A percentile compares a stretch with the other conserved stretches of the same genome.
phyloP scores from a whole-genome alignment of 2,329 filamentous ascomycete genomes.

The Hypoxylon sp. region DNA sequence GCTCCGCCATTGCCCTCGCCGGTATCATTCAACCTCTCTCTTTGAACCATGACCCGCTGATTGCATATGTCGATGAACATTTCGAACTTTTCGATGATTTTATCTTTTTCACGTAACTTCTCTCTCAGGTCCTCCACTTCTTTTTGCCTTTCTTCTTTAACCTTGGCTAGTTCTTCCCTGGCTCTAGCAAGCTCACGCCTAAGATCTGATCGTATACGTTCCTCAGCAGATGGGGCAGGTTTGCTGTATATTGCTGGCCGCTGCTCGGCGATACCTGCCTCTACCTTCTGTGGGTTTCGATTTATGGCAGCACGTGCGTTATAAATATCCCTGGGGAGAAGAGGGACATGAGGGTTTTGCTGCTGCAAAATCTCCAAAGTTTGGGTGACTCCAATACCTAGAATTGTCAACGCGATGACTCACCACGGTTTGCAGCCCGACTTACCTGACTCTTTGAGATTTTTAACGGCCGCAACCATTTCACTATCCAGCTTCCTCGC shows the following conservation, averaged over 20 bases:
- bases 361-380: slow-evolving; percentile 76
- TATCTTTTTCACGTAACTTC: slow-evolving; percentile 74
- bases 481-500: slow-evolving; percentile 76
- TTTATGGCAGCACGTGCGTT: slow-evolving; percentile 77
- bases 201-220: slow-evolving; percentile 74
- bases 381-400: slow-evolving; percentile 75
- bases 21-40: slow-evolving; percentile 64
- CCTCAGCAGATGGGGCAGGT: slow-evolving; percentile 73
- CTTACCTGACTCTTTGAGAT: slow-evolving; percentile 76
- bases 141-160: slow-evolving; percentile 69
- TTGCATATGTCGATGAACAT: slow-evolving; percentile 81
- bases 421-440: slow-evolving; percentile 40
- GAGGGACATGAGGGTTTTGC: slow-evolving; percentile 74
- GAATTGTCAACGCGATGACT: slow-evolving; percentile 52
- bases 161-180: slow-evolving; percentile 68
- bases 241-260: slow-evolving; percentile 77
- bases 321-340: slow-evolving; percentile 76
- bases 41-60: slow-evolving; percentile 74
- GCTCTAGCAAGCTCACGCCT: slow-evolving; percentile 72
- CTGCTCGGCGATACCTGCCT: slow-evolving; percentile 71
- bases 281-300: slow-evolving; percentile 74
- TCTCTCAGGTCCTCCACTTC: slow-evolving; percentile 71
- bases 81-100: slow-evolving; percentile 74
- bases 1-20: slow-evolving; percentile 50
- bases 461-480: slow-evolving; percentile 77